These are phyloP conservation scores for Nicotiana attenuata DNA, from an alignment of 257 asterid genomes.

Conservation along the genomic window DNA sequence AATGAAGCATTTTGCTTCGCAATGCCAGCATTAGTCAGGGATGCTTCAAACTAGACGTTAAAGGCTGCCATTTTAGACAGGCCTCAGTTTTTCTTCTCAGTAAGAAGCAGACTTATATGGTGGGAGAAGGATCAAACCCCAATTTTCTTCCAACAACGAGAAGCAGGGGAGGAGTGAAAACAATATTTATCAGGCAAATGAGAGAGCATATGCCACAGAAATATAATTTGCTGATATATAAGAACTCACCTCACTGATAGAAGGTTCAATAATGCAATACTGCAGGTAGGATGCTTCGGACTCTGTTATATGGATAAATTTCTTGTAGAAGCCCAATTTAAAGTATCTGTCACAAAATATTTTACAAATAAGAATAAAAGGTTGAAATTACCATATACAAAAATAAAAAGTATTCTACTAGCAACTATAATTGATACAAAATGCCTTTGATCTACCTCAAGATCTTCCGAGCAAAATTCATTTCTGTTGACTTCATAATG, in stretches of 20 bases:
- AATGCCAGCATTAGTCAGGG: slow-evolving; percentile 10
- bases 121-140: background rate
- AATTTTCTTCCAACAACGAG: background rate
- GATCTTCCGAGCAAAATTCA: slow-evolving; percentile 69
- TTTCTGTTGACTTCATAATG: slow-evolving; percentile 60
- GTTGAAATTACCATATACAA: background rate
- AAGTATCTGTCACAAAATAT: slow-evolving; percentile 38
- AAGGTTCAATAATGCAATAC: slow-evolving; percentile 77
- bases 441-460: slow-evolving; percentile 44
- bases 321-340: slow-evolving; percentile 69
- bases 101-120: background rate
- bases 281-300: slow-evolving; percentile 81
- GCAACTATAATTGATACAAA: background rate
- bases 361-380: background rate
- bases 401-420: background rate
- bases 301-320: slow-evolving; percentile 50
- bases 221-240: background rate
- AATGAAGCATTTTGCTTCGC: slow-evolving; percentile 3
- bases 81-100: background rate
- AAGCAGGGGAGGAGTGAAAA: background rate
- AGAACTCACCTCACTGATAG: slow-evolving; percentile 57
- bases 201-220: background rate
- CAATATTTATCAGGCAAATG: background rate
- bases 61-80: background rate
- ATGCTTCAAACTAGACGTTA: background rate